These are phyloP conservation scores for Sphagnum fallax DNA, from an alignment of 228 moss, liverwort and hornwort species.

Conservation along the genomic window DNA sequence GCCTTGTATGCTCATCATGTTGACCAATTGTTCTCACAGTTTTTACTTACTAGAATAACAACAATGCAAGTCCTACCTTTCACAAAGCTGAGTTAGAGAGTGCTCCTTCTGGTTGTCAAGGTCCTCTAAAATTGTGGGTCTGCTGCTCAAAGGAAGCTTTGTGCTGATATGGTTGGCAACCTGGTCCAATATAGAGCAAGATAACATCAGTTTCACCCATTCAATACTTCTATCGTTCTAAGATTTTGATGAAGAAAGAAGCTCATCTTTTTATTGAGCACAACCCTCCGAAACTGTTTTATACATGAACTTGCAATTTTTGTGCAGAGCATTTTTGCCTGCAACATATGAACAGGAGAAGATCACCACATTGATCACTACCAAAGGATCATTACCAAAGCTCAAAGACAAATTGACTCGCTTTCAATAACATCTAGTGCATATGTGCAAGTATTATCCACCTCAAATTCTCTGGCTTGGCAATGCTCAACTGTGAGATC, in stretches of 20 bases:
- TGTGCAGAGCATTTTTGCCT: neutral
- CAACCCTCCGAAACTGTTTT: neutral
- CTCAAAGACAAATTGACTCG: no score
- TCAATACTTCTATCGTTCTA: no score
- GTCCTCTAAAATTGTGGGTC: neutral
- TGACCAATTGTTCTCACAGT: no score
- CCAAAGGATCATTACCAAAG: neutral
- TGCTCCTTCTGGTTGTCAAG: conserved; percentile 18
- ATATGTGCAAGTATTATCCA: neutral
- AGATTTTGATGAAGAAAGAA: no score
- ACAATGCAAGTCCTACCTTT: conserved; percentile 13
- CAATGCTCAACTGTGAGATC: conserved; percentile 7
- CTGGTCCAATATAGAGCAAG: no score
- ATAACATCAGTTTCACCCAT: no score
- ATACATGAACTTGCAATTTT: neutral
- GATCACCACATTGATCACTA: neutral
- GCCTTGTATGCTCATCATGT: no score
- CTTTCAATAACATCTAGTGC: no score
- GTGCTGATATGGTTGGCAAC: no score
- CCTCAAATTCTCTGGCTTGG: conserved; percentile 37
- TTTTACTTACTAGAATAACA: no score
- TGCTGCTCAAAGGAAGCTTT: no score
- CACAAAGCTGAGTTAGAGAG: conserved; percentile 39
- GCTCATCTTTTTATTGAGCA: no score
- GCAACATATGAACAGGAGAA: neutral